Evolutionary conservation across 495 filamentous ascomycete genomes (phyloP).

Genomic region (Sordaria brevicollis): DNA sequence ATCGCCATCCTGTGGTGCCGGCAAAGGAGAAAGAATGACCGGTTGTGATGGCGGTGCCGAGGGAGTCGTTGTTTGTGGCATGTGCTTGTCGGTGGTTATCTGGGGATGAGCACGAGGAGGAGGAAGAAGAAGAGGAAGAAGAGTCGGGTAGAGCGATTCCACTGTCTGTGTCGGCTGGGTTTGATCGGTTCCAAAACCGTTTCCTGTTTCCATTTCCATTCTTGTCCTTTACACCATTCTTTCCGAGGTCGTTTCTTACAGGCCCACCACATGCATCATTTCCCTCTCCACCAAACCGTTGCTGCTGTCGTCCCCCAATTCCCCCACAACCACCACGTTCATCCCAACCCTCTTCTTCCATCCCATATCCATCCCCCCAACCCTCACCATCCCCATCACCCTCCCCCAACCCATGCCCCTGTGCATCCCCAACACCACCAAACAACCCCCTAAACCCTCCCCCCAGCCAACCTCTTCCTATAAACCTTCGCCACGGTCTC

Average conservation of each 20-base stretch:
- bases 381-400: neutral
- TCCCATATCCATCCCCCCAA: neutral
- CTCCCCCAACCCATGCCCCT: no score
- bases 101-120: no score
- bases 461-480: conserved; percentile 21
- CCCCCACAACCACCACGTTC: neutral
- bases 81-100: no score
- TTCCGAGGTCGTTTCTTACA: neutral
- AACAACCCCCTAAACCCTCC: neutral
- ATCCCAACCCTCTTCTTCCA: neutral
- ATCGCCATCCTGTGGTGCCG: neutral
- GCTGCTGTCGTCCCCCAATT: no score
- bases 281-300: neutral
- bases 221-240: neutral
- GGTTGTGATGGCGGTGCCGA: neutral
- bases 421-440: neutral
- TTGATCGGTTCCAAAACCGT: neutral
- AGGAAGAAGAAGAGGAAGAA: no score
- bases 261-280: neutral
- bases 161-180: neutral
- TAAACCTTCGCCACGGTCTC: conserved; percentile 23
- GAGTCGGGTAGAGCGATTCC: neutral
- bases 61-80: neutral
- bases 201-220: neutral
- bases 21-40: neutral